These are phyloP conservation scores for Suillus spraguei DNA, from an alignment of 768 basidiomycete species.

Conservation along the genomic window DNA sequence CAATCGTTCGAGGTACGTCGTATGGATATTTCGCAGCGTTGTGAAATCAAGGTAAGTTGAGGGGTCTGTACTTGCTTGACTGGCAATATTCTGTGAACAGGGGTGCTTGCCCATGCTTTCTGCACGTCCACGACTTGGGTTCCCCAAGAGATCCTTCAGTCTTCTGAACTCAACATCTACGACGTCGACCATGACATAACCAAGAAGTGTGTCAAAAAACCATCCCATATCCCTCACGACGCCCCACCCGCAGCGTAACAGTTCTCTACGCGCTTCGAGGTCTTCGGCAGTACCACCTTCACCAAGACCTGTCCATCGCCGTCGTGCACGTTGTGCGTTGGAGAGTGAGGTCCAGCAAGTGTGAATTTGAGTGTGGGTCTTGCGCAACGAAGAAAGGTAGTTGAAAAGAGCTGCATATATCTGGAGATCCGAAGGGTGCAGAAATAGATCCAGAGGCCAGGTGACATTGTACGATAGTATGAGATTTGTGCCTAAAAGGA, in stretches of 20 bases:
- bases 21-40: constrained; percentile 80
- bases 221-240: constrained; percentile 87
- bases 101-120: constrained; percentile 20
- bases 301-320: constrained; percentile 84
- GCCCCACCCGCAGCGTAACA: constrained; percentile 85
- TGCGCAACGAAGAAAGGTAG: constrained; percentile 81
- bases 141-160: constrained; percentile 60
- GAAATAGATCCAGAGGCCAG: constrained; percentile 91
- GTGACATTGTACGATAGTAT: constrained; percentile 68
- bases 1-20: constrained; percentile 77
- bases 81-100: constrained; percentile 12
- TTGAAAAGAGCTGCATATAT: constrained; percentile 79
- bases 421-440: constrained; percentile 72
- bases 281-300: constrained; percentile 85
- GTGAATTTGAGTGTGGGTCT: constrained; percentile 80
- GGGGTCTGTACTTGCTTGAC: constrained; percentile 16
- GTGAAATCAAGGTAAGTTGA: constrained; percentile 74
- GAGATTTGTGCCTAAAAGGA: constrained; percentile 80
- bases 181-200: constrained; percentile 90
- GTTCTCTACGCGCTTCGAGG: constrained; percentile 57
- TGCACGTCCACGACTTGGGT: constrained; percentile 22
- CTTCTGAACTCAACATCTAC: constrained; percentile 81
- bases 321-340: constrained; percentile 79
- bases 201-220: constrained; percentile 83
- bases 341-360: constrained; percentile 86